Percentiles rank a stretch among this genome's conserved stretches.
These are phyloP conservation scores for Boletus coccyginus DNA, from an alignment of 768 basidiomycete genomes.

Conservation along the genomic window DNA sequence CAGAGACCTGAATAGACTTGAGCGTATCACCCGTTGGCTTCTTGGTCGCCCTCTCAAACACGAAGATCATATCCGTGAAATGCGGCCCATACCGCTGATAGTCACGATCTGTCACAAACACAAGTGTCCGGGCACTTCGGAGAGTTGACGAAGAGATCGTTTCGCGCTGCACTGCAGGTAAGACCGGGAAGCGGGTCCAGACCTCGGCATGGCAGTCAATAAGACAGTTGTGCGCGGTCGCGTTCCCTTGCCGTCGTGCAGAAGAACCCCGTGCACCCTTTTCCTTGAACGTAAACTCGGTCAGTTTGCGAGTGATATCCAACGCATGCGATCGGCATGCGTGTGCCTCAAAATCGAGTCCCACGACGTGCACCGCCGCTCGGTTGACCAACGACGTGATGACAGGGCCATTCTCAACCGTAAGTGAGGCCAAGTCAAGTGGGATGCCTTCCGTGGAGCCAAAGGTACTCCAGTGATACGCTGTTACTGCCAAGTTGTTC, in stretches of 20 bases:
- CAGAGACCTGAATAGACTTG: conserved; percentile 35
- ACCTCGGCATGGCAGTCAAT: conserved; percentile 55
- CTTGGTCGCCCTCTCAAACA: conserved; percentile 47
- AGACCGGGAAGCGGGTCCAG: conserved; percentile 60
- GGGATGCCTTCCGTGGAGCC: conserved; percentile 47
- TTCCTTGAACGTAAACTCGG: conserved; percentile 55
- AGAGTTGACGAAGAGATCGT: conserved; percentile 37
- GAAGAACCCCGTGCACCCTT: conserved; percentile 28
- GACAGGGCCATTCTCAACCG: conserved; percentile 18
- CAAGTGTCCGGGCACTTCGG: conserved; percentile 34
- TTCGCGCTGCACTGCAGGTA: conserved; percentile 49
- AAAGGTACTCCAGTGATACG: conserved; percentile 57
- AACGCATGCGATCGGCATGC: conserved; percentile 43
- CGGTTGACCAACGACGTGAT: conserved; percentile 48
- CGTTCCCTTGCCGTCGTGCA: conserved; percentile 3
- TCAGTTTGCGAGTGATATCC: conserved; percentile 52
- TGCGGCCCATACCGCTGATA: conserved; percentile 38
- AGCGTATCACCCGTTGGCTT: conserved; percentile 51
- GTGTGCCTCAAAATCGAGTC: conserved; percentile 33
- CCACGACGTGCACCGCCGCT: conserved; percentile 41
- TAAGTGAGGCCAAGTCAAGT: conserved; percentile 32
- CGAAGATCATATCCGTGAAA: conserved; percentile 42
- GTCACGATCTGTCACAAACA: conserved; percentile 43
- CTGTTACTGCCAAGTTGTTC: conserved; percentile 25
- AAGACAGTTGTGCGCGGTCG: conserved; percentile 45